Conservation (phyloP, 768 basidiomycete genomes). For the Tricholoma flavovirens region DNA sequence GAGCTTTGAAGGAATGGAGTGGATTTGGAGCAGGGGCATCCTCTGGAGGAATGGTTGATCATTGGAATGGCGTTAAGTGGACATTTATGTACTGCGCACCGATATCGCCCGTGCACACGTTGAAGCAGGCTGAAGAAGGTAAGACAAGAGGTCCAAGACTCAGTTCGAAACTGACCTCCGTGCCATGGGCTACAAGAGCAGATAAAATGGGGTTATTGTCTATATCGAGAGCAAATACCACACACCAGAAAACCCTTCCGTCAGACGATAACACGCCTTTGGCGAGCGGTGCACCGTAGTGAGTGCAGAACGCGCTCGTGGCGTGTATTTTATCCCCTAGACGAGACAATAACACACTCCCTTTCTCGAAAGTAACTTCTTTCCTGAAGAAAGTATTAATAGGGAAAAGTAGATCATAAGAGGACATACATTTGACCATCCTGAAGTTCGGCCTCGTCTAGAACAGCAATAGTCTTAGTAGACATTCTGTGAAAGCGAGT, state of each 20-base stretch:
- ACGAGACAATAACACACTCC: constrained; percentile 73
- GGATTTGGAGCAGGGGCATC: constrained; percentile 83
- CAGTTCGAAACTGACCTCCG: constrained; percentile 46
- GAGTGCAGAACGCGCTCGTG: constrained; percentile 83
- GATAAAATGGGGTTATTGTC: neutral
- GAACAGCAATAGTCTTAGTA: constrained; percentile 49
- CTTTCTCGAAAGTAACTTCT: constrained; percentile 72
- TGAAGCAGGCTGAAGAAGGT: constrained; percentile 68
- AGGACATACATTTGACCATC: constrained; percentile 58
- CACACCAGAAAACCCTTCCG: constrained; percentile 75
- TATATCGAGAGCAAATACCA: constrained; percentile 1
- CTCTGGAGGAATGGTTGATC: constrained; percentile 40
- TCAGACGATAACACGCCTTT: constrained; percentile 78
- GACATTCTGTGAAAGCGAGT: constrained; percentile 32
- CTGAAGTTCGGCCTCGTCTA: constrained; percentile 49
- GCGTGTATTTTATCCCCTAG: constrained; percentile 72
- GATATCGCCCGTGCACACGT: constrained; percentile 78
- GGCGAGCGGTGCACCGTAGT: constrained; percentile 84
- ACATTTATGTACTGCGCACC: constrained; percentile 34
- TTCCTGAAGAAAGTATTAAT: constrained; percentile 68
- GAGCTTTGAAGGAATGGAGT: constrained; percentile 71
- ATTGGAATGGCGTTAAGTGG: constrained; percentile 1
- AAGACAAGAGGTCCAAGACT: neutral
- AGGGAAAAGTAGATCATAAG: neutral
- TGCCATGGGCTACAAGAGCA: constrained; percentile 66